Evolutionary conservation across 2,329 filamentous ascomycete species (phyloP).

Genomic region (Hypoxylon sp.): DNA sequence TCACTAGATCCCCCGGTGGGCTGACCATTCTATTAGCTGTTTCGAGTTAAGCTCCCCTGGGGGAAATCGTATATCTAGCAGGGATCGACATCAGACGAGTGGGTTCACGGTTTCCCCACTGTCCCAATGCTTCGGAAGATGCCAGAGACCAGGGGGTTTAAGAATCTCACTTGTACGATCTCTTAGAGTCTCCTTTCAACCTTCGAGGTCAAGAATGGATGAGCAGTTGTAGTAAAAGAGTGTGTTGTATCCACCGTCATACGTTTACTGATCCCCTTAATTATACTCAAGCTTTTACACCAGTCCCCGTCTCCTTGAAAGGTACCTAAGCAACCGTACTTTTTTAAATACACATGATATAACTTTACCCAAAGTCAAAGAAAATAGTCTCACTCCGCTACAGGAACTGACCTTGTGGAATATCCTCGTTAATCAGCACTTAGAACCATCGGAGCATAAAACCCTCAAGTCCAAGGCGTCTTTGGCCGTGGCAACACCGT

Average conservation of each 20-base stretch:
- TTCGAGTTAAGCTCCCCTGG: constrained; percentile 21
- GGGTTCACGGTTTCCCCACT: constrained; percentile 23
- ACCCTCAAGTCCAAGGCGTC: constrained; percentile 45
- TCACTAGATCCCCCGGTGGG: constrained; percentile 21
- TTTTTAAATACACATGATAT: background rate
- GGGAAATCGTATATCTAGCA: constrained; percentile 11
- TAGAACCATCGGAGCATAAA: background rate
- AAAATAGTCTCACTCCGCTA: background rate
- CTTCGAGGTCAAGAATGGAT: background rate
- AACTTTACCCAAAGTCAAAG: background rate
- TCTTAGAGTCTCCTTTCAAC: background rate
- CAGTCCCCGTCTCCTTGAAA: background rate
- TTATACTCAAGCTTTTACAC: background rate
- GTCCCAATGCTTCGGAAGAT: constrained; percentile 16
- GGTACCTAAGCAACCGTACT: background rate
- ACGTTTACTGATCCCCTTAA: background rate
- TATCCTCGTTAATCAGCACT: background rate
- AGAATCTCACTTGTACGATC: background rate
- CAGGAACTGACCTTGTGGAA: background rate
- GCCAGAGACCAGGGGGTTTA: background rate
- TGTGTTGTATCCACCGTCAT: background rate
- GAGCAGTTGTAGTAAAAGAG: background rate
- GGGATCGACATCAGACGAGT: constrained; percentile 27
- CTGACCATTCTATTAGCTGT: constrained; percentile 13
- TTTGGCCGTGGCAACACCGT: constrained; percentile 54